phyloP scores from a whole-genome alignment of 1,139 yeast species.

The Suhomyces taliae region DNA sequence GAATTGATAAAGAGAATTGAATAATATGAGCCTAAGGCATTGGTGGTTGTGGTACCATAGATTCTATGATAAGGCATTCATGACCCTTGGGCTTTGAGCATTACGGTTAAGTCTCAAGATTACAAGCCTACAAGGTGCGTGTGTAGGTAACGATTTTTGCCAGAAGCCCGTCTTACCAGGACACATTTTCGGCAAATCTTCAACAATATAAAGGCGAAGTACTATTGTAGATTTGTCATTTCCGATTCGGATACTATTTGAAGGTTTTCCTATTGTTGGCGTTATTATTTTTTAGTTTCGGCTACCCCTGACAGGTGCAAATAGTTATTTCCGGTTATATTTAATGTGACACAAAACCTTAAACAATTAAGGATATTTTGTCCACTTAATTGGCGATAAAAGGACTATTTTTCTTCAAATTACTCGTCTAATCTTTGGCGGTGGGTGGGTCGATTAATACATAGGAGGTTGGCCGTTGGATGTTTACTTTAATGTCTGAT shows the following conservation, averaged over 20 bases:
- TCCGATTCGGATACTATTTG: slow-evolving; percentile 2
- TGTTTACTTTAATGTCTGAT: not conserved
- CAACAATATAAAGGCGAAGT: slow-evolving; percentile 8
- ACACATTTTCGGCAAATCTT: slow-evolving; percentile 3
- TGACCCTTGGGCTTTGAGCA: too few species aligned
- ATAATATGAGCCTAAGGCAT: too few species aligned
- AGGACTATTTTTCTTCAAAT: not conserved
- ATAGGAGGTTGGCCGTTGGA: not conserved
- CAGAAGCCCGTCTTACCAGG: not conserved
- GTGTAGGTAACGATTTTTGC: too few species aligned
- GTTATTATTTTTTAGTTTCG: slow-evolving; percentile 3
- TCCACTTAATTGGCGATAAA: not conserved
- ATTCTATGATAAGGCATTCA: too few species aligned
- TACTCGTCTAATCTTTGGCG: not conserved
- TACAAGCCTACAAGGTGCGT: too few species aligned
- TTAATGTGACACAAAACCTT: slow-evolving; percentile 1
- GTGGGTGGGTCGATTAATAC: not conserved
- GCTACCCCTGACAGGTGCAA: slow-evolving; percentile 11
- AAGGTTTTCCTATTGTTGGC: slow-evolving; percentile 1
- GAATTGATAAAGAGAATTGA: too few species aligned
- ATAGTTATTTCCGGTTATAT: slow-evolving; percentile 2
- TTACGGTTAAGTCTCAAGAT: too few species aligned
- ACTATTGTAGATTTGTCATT: slow-evolving; percentile 1
- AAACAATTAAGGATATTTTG: not conserved
- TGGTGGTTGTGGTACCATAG: too few species aligned